phyloP scores from a whole-genome alignment of 495 filamentous ascomycete species.

The Apodospora peruviana region DNA sequence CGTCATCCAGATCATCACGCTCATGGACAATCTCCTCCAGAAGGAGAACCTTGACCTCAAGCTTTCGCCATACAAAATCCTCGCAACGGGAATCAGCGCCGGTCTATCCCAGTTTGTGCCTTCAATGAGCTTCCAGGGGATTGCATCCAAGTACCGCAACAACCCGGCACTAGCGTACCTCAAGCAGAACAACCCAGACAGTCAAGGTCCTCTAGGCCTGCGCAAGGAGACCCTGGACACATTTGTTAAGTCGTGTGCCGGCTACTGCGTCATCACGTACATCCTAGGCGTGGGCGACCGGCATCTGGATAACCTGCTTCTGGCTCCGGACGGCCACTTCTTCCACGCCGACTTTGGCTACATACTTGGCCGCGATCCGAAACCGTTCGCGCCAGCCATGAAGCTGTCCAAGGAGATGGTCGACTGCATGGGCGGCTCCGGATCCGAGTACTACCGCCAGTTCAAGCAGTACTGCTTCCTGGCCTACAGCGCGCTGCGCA shows the following conservation, averaged over 20 bases:
- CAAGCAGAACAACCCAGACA: slow-evolving; percentile 84
- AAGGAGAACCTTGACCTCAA: slow-evolving; percentile 98
- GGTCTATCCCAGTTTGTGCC: slow-evolving; percentile 91
- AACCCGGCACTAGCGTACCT: slow-evolving; percentile 76
- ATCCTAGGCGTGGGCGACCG: slow-evolving; percentile 96
- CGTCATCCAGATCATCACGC: slow-evolving; percentile 94
- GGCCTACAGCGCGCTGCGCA: slow-evolving; percentile 85
- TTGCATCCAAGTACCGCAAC: slow-evolving; percentile 72
- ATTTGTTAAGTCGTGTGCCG: slow-evolving; percentile 91
- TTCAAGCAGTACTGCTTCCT: slow-evolving; percentile 97
- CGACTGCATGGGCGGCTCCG: slow-evolving; percentile 89
- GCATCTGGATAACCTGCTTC: slow-evolving; percentile 91
- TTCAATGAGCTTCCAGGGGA: slow-evolving; percentile 73
- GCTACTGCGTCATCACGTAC: slow-evolving; percentile 98
- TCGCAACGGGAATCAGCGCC: slow-evolving; percentile 83
- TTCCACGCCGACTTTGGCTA: slow-evolving; percentile 99
- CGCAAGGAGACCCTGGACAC: slow-evolving; percentile 91
- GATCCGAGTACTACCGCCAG: slow-evolving; percentile 69
- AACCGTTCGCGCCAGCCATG: slow-evolving; percentile 94
- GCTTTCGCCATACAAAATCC: slow-evolving; percentile 89
- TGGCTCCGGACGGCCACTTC: slow-evolving; percentile 88
- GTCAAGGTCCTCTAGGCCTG: slow-evolving; percentile 73
- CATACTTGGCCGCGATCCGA: slow-evolving; percentile 95
- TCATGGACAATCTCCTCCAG: slow-evolving; percentile 94
- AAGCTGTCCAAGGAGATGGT: slow-evolving; percentile 98